Base-by-base conservation (phyloP, 495 filamentous ascomycete genomes). In the Penicillium daleae region DNA sequence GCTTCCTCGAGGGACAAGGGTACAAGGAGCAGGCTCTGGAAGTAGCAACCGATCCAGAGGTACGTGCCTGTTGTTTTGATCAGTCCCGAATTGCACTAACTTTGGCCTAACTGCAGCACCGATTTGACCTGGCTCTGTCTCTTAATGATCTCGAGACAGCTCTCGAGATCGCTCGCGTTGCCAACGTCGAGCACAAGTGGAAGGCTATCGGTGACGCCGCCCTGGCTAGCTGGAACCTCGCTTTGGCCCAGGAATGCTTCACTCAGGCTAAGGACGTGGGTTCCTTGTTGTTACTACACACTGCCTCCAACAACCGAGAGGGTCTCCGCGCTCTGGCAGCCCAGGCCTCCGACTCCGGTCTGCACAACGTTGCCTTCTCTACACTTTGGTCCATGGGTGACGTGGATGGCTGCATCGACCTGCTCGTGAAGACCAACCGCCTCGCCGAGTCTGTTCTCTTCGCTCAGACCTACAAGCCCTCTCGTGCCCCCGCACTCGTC, bases 1-100 rank as follows among this genome's bases (percentile, higher is more conserved):
- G 95, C 26, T 99, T 99, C 84, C 85, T 99, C 35, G 96, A 99
- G 73, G 96, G 96, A 26, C 95, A 98, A 74, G 93, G 93, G 3
- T 91, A 97, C 75, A 97, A 97, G 74, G 95, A 97, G 61, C 80
- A 97, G 60, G 95, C 95, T 0, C 87, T 99, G 24, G 91, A 97
- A 56, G 92, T 98, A n/a, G 92, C 96, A 33, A 96, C 95, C 0
- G 95, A 99, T 71, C 85, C 89, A 1, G 95, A 99, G 49, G 49
- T 32, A 32, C 8, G 49, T 32, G 12, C 24, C 24, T 2, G 3
- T 19, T 17, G 17, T 27, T 6, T n/a, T 19, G 7, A n/a, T 19
- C 22, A 29, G 21, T 52, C 2, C 13, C 22, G 2, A 6, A 4
- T 19, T 19, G 6, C 22, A 21, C 49, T 52, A 32, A 52, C 22